Evolutionary conservation across 176 grass and related monocot genomes (phyloP).

Genomic region (Musa schizocarpa): DNA sequence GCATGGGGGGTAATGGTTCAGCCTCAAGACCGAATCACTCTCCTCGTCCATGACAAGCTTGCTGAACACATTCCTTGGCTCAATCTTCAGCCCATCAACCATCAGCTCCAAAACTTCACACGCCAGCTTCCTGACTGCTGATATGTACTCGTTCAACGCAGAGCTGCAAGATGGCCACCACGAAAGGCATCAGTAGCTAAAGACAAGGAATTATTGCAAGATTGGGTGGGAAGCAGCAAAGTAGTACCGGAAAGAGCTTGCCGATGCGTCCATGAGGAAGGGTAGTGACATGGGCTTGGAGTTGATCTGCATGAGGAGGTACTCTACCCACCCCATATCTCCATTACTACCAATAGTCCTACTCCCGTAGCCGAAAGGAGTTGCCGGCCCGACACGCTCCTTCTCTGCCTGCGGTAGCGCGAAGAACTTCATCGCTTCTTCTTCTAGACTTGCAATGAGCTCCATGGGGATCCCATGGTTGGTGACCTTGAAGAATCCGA

Average conservation of each 20-base stretch:
- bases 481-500: slow-evolving; percentile 20
- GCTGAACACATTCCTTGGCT: slow-evolving; percentile 1
- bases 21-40: slow-evolving; percentile 7
- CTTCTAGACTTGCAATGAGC: slow-evolving; percentile 10
- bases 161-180: not conserved
- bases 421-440: slow-evolving; percentile 5
- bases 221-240: not conserved
- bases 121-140: slow-evolving; percentile 1
- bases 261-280: slow-evolving; percentile 4
- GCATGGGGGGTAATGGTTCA: slow-evolving; percentile 16
- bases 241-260: slow-evolving; percentile 6
- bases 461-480: slow-evolving; percentile 5
- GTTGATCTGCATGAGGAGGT: slow-evolving; percentile 9
- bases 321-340: slow-evolving; percentile 15
- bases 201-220: not conserved
- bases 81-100: slow-evolving; percentile 1
- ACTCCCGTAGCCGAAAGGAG: slow-evolving; percentile 4
- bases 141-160: slow-evolving; percentile 3
- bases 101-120: slow-evolving; percentile 5
- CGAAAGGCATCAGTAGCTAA: not conserved
- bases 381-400: not conserved
- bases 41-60: slow-evolving; percentile 7
- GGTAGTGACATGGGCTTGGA: slow-evolving; percentile 8
- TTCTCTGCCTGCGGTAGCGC: not conserved
- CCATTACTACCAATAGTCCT: slow-evolving; percentile 5